Evolutionary conservation across 2,329 filamentous ascomycete genomes (phyloP), one percentile per base, ranked within the genome.

Genomic region (Westerdykella aurantiaca): DNA sequence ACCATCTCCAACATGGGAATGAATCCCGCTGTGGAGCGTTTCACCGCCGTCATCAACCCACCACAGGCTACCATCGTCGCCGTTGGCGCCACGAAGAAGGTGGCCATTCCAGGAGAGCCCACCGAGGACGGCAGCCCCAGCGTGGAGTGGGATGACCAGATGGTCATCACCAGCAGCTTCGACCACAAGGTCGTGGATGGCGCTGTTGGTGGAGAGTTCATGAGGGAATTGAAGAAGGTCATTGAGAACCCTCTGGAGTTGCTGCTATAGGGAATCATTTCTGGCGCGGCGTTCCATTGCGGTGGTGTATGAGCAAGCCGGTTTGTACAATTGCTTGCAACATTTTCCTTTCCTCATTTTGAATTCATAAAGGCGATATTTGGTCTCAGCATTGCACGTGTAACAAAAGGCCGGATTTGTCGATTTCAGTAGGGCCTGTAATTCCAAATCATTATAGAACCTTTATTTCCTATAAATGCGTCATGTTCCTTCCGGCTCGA

Each of bases 1-100:
- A 96, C 91, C 71, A 97, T 98, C 74, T 95, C 88, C 75, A 98
- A 98, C 82, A 95, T 98, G 93, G 93, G 93, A 72, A 98, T 98
- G 93, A 98, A 98, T 81, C 67, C 83, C 38, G 91, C 93, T 40
- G 85, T 98, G 51, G 90, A 97, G 74, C 82, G 90, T 69, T 98
- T 98, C 76, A 97, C 93, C 41, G 93, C 93, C 57, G 86, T 98
- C 66, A 95, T 98, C 80, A 98, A 98, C 82, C 93, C 94, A 55
- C 93, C 93, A 42, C 94, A 98, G 77, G 87, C 93, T 43, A 86
- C 83, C 66, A 98, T 98, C 69, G 79, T 98, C 52, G 91, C 93
- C 43, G 87, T 98, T 47, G 93, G 94, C 62, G 94, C 89, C 55
- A 89, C 88, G 60, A 86, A 87, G 75, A 97, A 97, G 85, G 91